Percentiles rank a stretch among this genome's conserved stretches.
phyloP scores from a whole-genome alignment of 306 rosid genomes.

The Styphnolobium japonicum region DNA sequence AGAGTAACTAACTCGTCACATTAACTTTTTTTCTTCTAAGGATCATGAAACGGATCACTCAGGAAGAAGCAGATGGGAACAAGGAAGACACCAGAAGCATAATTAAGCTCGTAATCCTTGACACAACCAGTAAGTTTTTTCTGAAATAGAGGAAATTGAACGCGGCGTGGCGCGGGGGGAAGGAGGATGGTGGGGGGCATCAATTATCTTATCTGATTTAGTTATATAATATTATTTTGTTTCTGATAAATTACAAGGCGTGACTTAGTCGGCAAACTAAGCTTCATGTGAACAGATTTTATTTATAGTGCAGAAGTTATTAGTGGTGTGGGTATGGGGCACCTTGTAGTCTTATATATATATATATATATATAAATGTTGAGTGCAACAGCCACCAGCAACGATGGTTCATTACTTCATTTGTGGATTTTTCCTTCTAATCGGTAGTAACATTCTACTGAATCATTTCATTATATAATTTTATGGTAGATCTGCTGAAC shows the following conservation, averaged over 20 bases:
- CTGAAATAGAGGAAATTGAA: neutral
- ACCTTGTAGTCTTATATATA: too few species aligned
- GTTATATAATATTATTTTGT: too few species aligned
- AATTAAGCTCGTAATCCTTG: slow-evolving; percentile 46
- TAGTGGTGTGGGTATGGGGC: too few species aligned
- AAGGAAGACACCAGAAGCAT: slow-evolving; percentile 22
- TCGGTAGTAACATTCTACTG: neutral
- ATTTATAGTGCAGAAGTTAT: too few species aligned
- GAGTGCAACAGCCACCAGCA: neutral
- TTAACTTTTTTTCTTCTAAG: slow-evolving; percentile 27
- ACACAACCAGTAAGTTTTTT: slow-evolving; percentile 51
- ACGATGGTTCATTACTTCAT: neutral
- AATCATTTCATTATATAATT: neutral
- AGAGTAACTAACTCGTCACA: neutral
- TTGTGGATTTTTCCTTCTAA: neutral
- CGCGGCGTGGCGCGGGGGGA: too few species aligned
- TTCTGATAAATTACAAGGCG: too few species aligned
- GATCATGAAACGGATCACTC: slow-evolving; percentile 39
- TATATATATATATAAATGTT: too few species aligned
- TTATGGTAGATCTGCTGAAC: slow-evolving; percentile 50
- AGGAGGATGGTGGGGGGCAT: too few species aligned
- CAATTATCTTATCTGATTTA: neutral
- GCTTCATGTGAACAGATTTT: too few species aligned
- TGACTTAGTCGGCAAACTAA: too few species aligned
- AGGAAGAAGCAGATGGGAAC: slow-evolving; percentile 24